A percentile compares a stretch with the other conserved stretches of the same genome.
Conservation (phyloP, 73 alveolate species). For the Paramecium octaurelia region DNA sequence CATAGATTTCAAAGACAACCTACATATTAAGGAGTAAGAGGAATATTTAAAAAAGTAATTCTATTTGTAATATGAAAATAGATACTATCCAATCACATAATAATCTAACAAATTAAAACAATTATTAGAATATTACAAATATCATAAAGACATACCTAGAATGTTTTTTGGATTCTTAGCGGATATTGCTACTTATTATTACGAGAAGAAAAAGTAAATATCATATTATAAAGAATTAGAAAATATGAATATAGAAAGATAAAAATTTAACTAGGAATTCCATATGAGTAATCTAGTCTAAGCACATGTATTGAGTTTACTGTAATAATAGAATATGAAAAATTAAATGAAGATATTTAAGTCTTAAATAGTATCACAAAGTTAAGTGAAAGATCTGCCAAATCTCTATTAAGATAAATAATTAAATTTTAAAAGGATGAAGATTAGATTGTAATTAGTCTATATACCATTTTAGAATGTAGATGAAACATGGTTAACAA, state of each 20-base stretch:
- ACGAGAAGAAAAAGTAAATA: slow-evolving; percentile 41
- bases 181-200: neutral
- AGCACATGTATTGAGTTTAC: neutral
- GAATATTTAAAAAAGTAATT: slow-evolving; percentile 51
- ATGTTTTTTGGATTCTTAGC: slow-evolving; percentile 46
- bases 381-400: neutral
- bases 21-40: slow-evolving; percentile 29
- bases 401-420: neutral
- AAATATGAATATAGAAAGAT: neutral
- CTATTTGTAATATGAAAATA: neutral
- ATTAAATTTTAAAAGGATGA: neutral
- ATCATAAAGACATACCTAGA: slow-evolving; percentile 63
- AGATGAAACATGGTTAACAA: neutral
- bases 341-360: neutral
- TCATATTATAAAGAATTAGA: neutral
- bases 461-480: neutral
- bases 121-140: slow-evolving; percentile 58
- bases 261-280: neutral
- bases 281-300: neutral
- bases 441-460: neutral
- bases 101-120: neutral
- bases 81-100: slow-evolving; percentile 9
- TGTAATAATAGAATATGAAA: neutral
- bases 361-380: neutral
- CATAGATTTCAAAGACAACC: slow-evolving; percentile 19